Percentiles rank a stretch among this genome's conserved stretches.
These are phyloP conservation scores for Quambalaria eucalypti DNA, from an alignment of 1,284 basidiomycete species.

Conservation along the genomic window DNA sequence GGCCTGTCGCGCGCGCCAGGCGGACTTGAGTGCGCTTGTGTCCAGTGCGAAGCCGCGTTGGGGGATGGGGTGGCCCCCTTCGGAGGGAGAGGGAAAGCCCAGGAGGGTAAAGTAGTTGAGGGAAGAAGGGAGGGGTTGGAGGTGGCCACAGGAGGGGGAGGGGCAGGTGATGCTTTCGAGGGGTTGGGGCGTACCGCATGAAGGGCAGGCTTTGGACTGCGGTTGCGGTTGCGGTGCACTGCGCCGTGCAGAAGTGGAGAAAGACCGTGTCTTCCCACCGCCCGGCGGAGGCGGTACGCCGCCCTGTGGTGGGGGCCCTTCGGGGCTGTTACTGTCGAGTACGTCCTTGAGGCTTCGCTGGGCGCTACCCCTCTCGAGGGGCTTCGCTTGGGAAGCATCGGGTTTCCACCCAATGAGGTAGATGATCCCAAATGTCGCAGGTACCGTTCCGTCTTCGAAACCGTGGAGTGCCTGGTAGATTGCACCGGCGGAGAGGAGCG, in stretches of 20 bases:
- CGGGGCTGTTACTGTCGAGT: slow-evolving; percentile 13
- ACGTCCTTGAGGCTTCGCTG: slow-evolving; percentile 68
- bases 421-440: slow-evolving; percentile 92
- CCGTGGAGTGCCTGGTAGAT: slow-evolving; percentile 74
- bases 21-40: slow-evolving; percentile 20
- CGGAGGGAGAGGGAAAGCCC: slow-evolving; percentile 17
- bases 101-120: slow-evolving; percentile 34
- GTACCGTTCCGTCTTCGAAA: slow-evolving; percentile 61
- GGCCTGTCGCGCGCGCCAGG: slow-evolving; percentile 36
- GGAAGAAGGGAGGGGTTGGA: slow-evolving; percentile 27
- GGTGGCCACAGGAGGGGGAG: slow-evolving; percentile 13
- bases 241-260: background rate
- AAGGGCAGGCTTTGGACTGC: background rate
- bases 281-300: background rate
- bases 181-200: background rate
- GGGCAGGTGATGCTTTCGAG: background rate
- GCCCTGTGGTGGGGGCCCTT: background rate
- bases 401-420: slow-evolving; percentile 99
- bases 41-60: slow-evolving; percentile 31
- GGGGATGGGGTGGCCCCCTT: no score
- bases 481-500: slow-evolving; percentile 76
- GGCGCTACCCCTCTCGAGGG: slow-evolving; percentile 74
- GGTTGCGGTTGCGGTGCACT: background rate
- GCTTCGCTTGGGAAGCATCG: slow-evolving; percentile 69
- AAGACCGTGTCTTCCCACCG: background rate